Percentiles rank a stretch among this genome's conserved stretches.
phyloP scores from a whole-genome alignment of 2,329 filamentous ascomycete species.

The Aspergillus thermomutatus region DNA sequence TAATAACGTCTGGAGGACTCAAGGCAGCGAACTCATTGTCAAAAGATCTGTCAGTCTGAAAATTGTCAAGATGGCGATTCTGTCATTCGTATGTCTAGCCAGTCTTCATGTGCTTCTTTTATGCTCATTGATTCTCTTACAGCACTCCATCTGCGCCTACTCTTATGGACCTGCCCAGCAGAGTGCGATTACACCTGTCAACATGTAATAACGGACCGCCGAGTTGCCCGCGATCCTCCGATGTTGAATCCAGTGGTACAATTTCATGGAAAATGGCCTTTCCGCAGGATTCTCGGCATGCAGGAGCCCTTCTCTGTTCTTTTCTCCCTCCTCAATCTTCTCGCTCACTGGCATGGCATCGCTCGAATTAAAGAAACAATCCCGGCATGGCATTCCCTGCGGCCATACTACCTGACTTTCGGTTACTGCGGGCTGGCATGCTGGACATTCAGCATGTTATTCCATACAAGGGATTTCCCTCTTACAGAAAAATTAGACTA shows the following conservation, averaged over 20 bases:
- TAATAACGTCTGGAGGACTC: background rate
- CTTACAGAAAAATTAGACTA: slow-evolving; percentile 94
- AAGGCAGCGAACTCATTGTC: slow-evolving; percentile 16
- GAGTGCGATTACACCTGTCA: slow-evolving; percentile 99
- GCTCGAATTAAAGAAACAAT: slow-evolving; percentile 66
- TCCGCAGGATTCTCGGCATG: slow-evolving; percentile 82
- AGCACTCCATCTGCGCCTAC: slow-evolving; percentile 81
- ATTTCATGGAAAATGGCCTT: slow-evolving; percentile 99
- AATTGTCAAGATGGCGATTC: slow-evolving; percentile 71
- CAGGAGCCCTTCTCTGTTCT: slow-evolving; percentile 93
- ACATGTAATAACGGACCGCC: slow-evolving; percentile 76
- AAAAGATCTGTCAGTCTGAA: slow-evolving; percentile 71
- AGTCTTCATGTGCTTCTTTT: slow-evolving; percentile 1
- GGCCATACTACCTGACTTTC: slow-evolving; percentile 75
- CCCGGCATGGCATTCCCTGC: slow-evolving; percentile 69
- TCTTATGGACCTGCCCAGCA: slow-evolving; percentile 86
- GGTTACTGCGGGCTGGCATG: slow-evolving; percentile 76
- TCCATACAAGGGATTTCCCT: slow-evolving; percentile 84
- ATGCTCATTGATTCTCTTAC: slow-evolving; percentile 14
- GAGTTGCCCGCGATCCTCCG: slow-evolving; percentile 62
- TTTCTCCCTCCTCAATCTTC: slow-evolving; percentile 88
- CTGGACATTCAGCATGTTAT: slow-evolving; percentile 87
- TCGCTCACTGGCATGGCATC: slow-evolving; percentile 78
- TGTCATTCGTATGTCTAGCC: slow-evolving; percentile 62
- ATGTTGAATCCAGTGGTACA: slow-evolving; percentile 71